phyloP scores from a whole-genome alignment of 768 basidiomycete genomes.

The Chalciporus pseudorubinellus region DNA sequence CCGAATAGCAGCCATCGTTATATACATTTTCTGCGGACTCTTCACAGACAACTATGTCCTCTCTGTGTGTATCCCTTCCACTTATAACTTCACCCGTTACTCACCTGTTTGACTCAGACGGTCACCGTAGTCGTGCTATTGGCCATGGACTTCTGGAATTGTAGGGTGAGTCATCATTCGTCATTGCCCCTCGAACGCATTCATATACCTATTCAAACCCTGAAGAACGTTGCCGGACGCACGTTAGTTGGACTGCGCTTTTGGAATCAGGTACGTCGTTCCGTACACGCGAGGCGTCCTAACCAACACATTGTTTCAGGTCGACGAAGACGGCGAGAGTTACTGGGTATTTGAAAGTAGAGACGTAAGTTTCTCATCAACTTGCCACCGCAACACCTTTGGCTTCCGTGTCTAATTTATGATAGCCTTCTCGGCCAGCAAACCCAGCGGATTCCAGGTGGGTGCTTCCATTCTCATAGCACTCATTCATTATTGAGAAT shows the following conservation, averaged over 20 bases:
- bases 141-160: constrained; percentile 99
- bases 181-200: not conserved
- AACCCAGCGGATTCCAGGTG: constrained; percentile 88
- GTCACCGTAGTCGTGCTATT: constrained; percentile 91
- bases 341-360: constrained; percentile 99
- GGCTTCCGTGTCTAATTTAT: constrained; percentile 9
- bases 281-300: not conserved
- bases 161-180: constrained; percentile 54
- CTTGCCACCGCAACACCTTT: not conserved
- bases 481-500: constrained; percentile 7
- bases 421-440: constrained; percentile 80
- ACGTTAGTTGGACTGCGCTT: constrained; percentile 93
- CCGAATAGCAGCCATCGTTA: constrained; percentile 80
- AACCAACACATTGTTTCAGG: constrained; percentile 40
- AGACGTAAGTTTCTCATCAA: constrained; percentile 63
- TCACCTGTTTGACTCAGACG: constrained; percentile 45
- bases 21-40: constrained; percentile 92
- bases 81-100: not conserved
- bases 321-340: constrained; percentile 93
- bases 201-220: constrained; percentile 1
- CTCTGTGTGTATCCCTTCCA: constrained; percentile 55
- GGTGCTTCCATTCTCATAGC: constrained; percentile 24
- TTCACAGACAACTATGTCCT: constrained; percentile 90
- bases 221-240: constrained; percentile 88
- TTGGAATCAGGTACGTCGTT: constrained; percentile 80